Percentiles rank a stretch among this genome's conserved stretches.
Evolutionary conservation across 495 filamentous ascomycete genomes (phyloP).

Genomic region (Daldinia loculata): DNA sequence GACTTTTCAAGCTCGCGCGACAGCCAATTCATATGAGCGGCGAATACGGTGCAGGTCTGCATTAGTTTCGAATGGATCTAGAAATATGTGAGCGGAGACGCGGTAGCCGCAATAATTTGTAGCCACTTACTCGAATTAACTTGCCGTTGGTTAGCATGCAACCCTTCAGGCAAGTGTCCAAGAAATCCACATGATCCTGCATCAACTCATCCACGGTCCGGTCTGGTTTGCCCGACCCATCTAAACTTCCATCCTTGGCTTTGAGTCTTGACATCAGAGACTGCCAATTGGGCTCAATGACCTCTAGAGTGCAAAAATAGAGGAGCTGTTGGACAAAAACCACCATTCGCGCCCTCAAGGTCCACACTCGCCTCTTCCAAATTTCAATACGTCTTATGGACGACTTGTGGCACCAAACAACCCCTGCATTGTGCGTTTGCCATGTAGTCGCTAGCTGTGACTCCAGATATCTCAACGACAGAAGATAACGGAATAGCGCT

Average conservation of each 20-base stretch:
- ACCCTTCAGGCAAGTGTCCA: conserved; percentile 97
- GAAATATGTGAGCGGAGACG: conserved; percentile 33
- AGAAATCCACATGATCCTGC: conserved; percentile 98
- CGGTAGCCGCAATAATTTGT: conserved; percentile 10
- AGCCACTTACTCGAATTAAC: conserved; percentile 76
- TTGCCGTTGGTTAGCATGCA: conserved; percentile 99
- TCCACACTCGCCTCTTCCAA: conserved; percentile 95
- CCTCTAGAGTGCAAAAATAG: conserved; percentile 96
- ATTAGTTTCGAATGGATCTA: conserved; percentile 96
- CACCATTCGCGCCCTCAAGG: conserved; percentile 89
- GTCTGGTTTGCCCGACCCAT: conserved; percentile 63
- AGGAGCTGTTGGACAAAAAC: conserved; percentile 95
- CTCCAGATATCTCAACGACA: conserved; percentile 89
- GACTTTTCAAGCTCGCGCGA: conserved; percentile 78
- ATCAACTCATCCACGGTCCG: conserved; percentile 96
- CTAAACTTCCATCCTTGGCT: conserved; percentile 59
- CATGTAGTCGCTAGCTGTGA: conserved; percentile 82
- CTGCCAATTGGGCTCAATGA: conserved; percentile 98
- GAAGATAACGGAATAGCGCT: conserved; percentile 90
- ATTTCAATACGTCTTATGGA: conserved; percentile 78
- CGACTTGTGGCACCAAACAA: conserved; percentile 84
- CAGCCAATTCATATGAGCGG: conserved; percentile 82
- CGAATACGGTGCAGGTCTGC: conserved; percentile 91
- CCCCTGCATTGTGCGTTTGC: conserved; percentile 85
- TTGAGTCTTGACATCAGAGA: conserved; percentile 85